Conservation (phyloP, 306 rosid genomes). For the Cicer judaicum region DNA sequence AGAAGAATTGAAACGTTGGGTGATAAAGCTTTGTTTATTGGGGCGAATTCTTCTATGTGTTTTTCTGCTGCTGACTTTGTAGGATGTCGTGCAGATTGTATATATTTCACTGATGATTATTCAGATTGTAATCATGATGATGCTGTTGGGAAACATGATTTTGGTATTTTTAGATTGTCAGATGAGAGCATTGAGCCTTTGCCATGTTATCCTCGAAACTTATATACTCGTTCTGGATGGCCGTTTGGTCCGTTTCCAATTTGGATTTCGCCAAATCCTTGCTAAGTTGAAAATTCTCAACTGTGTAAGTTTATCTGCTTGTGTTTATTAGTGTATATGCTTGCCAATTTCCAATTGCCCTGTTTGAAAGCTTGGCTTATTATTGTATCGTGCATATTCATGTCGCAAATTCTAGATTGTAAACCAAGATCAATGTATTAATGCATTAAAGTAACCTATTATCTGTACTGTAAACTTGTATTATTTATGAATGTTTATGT, state of each 20-base stretch:
- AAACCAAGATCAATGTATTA: conserved; percentile 13
- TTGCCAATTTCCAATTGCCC: background rate
- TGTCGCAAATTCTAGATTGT: conserved; percentile 1
- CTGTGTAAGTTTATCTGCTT: conserved; percentile 9
- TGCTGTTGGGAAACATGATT: conserved; percentile 60
- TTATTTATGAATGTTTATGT: background rate
- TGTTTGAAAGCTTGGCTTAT: conserved; percentile 1
- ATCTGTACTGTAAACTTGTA: conserved; percentile 1
- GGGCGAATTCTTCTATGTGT: conserved; percentile 65
- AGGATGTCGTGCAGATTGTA: conserved; percentile 58
- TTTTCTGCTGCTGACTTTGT: conserved; percentile 57
- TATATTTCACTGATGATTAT: conserved; percentile 73
- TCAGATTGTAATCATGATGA: conserved; percentile 59
- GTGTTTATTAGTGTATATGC: background rate
- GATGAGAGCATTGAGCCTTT: conserved; percentile 56
- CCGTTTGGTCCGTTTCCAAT: conserved; percentile 66
- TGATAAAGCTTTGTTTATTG: conserved; percentile 59
- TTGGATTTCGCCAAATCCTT: conserved; percentile 77
- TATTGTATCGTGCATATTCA: background rate
- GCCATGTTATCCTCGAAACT: conserved; percentile 55
- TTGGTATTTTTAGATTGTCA: conserved; percentile 60
- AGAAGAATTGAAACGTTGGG: conserved; percentile 55
- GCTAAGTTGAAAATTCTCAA: conserved; percentile 33
- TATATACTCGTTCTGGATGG: conserved; percentile 43
- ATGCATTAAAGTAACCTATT: background rate